phyloP scores from a whole-genome alignment of 805 yeast genomes.

The Jamesozyma hellenica region DNA sequence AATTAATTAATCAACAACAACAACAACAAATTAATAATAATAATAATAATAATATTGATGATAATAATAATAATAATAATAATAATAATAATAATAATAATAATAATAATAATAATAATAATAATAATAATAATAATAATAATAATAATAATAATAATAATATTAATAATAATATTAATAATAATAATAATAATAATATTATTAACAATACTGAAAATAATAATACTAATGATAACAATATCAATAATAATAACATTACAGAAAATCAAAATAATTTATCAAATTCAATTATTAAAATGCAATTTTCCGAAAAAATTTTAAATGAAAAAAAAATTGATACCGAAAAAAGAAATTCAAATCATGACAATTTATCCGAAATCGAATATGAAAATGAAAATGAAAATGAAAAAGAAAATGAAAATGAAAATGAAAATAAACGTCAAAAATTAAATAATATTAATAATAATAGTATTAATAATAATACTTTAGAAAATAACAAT shows the following conservation, averaged over 20 bases:
- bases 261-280: no score
- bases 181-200: not conserved
- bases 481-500: not conserved
- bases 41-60: not conserved
- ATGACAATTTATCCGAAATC: no score
- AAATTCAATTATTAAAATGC: no score
- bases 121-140: not conserved
- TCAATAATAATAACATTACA: not conserved
- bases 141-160: not conserved
- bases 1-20: slow-evolving; percentile 23
- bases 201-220: not conserved
- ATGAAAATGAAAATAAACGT: no score
- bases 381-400: no score
- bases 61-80: not conserved
- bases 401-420: no score
- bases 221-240: not conserved
- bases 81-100: not conserved
- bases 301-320: no score
- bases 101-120: not conserved
- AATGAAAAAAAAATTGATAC: no score
- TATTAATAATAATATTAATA: not conserved
- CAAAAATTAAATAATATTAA: not conserved
- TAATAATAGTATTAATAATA: not conserved
- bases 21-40: not conserved
- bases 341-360: no score